Conservation (phyloP, 2,329 filamentous ascomycete genomes). For the Furcasterigmium sp. region DNA sequence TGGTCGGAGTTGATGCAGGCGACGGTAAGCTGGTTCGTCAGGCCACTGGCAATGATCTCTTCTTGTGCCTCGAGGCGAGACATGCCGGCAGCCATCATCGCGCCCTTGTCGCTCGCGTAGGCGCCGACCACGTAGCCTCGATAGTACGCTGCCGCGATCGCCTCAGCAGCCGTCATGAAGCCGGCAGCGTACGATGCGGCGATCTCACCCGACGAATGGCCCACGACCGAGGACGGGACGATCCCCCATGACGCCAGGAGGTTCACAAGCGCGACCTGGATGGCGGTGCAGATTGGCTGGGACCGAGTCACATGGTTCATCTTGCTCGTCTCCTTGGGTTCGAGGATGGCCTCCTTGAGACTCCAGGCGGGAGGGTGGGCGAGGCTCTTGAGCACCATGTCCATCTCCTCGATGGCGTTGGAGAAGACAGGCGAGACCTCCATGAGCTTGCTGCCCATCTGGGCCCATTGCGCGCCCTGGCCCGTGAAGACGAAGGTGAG, state of each 20-base stretch:
- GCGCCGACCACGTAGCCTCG: conserved; percentile 6
- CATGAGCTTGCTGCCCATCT: conserved; percentile 17
- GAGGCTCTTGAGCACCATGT: conserved; percentile 12
- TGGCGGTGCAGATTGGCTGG: conserved; percentile 14
- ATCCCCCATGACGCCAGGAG: conserved; percentile 23
- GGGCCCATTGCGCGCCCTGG: conserved; percentile 24
- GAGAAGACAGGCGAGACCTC: conserved; percentile 6
- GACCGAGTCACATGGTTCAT: conserved; percentile 15
- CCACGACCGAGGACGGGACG: conserved; percentile 29
- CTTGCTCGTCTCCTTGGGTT: no score
- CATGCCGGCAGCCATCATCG: conserved; percentile 18
- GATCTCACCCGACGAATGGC: conserved; percentile 47
- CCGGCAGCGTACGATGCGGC: conserved; percentile 44
- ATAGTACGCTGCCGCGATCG: conserved; percentile 18
- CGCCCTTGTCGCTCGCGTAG: conserved; percentile 6
- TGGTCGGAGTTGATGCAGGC: conserved; percentile 18
- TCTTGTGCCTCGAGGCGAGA: conserved; percentile 11
- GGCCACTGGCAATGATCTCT: conserved; percentile 15
- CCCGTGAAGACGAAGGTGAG: conserved; percentile 23
- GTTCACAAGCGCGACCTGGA: conserved; percentile 20
- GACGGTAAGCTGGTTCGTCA: conserved; percentile 15
- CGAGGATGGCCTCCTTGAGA: no score
- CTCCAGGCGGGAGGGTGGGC: conserved; percentile 20
- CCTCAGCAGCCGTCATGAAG: conserved; percentile 21
- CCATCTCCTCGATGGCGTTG: conserved; percentile 13